These are phyloP conservation scores for Ajuga chamaepitys DNA, from an alignment of 257 asterid species.

Conservation along the genomic window DNA sequence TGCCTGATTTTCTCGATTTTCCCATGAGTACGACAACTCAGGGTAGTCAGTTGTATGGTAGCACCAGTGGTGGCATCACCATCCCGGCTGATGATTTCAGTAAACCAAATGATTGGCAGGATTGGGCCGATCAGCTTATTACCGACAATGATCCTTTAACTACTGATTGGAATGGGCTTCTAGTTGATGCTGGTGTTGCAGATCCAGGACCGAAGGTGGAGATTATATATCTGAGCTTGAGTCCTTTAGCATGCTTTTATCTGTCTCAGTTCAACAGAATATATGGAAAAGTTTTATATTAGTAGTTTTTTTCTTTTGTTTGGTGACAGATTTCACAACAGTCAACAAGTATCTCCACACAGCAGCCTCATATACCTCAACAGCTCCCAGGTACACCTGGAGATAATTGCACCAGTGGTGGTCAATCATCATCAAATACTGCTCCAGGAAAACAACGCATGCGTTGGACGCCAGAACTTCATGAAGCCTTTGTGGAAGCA, in stretches of 20 bases:
- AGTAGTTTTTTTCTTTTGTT: background rate
- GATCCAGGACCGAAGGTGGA: constrained; percentile 41
- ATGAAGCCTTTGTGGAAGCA: constrained; percentile 85
- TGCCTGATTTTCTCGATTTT: constrained; percentile 48
- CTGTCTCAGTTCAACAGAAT: background rate
- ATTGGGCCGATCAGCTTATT: constrained; percentile 67
- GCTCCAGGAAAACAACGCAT: constrained; percentile 69
- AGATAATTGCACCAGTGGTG: constrained; percentile 35
- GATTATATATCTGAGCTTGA: constrained; percentile 4
- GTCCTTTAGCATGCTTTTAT: background rate
- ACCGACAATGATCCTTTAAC: constrained; percentile 43
- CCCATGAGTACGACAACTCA: constrained; percentile 26
- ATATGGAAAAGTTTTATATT: background rate
- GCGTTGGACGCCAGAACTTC: constrained; percentile 97
- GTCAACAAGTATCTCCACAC: constrained; percentile 25
- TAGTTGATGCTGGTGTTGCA: constrained; percentile 41
- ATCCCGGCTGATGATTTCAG: constrained; percentile 35
- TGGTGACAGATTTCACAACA: constrained; percentile 37
- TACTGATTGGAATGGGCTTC: constrained; percentile 60
- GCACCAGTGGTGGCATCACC: constrained; percentile 14
- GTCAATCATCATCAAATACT: constrained; percentile 35
- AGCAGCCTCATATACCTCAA: constrained; percentile 35
- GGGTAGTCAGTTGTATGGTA: constrained; percentile 31
- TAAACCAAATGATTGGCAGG: constrained; percentile 53
- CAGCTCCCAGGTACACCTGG: constrained; percentile 34